Evolutionary conservation across 306 rosid species (phyloP), one percentile per base, ranked within the genome.

Genomic region (Begonia peltatifolia): DNA sequence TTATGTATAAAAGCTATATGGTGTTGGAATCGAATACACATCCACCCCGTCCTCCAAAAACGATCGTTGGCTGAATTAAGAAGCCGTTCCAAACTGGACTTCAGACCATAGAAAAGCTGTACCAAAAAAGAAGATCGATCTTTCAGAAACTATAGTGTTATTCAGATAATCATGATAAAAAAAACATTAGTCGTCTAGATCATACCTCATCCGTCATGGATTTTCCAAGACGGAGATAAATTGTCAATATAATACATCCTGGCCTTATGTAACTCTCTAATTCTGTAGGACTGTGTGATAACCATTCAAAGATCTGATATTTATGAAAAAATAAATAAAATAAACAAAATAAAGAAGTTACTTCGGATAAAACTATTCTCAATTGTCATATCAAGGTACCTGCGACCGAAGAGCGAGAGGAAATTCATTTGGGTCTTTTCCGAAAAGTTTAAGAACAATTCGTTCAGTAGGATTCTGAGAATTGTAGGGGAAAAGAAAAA

Each of bases 41-140:
- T 65, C 96, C 94, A 88, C 66, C 96, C 96, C 12, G 84, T 75
- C 62, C 70, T 79, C 96, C 96, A 88, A 55, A 88, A 78, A 63
- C 86, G 57, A 61, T 81, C 88, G 48, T 65, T 59, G 17, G 79
- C 61, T 9, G 67, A 71, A 41, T 74, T 82, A 53, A 84, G 66
- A 65, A 88, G 93, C 65, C 65, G 79, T 62, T 69, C 68, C 72
- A 88, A 76, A 67, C 64, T 69, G 66, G 85, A 68, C 16, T 93
- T 75, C 12, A 88, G 77, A 56, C 77, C 79, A 69, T 60, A 60
- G 70, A 74, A 75, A 61, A 88, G 79, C 96, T 88, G 82, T 64
- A 62, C 42, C 52, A 57, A 60, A 57, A 38, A 52, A 14, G 14
- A 0, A 13, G 50, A 58, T 9, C 46, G 18, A 10, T 51, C 63